Conservation (phyloP, 1,139 yeast genomes). For the Nakaseomyces sp. region DNA sequence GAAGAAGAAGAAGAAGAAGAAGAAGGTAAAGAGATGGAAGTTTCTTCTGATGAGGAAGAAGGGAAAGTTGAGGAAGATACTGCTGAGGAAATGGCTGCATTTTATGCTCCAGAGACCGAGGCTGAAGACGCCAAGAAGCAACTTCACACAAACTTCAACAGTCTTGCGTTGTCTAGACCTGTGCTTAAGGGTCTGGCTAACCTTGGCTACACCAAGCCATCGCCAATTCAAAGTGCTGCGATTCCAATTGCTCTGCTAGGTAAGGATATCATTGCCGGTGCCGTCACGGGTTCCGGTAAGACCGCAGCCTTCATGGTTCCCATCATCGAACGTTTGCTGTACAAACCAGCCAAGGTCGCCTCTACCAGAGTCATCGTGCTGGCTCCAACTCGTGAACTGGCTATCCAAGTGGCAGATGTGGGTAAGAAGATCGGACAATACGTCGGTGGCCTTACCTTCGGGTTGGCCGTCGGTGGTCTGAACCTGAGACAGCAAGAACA, state of each 20-base stretch:
- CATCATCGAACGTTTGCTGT: slow-evolving; percentile 80
- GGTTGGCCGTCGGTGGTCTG: slow-evolving; percentile 96
- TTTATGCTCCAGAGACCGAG: slow-evolving; percentile 52
- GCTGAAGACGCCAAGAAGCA: slow-evolving; percentile 38
- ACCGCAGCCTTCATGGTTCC: slow-evolving; percentile 98
- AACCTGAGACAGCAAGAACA: slow-evolving; percentile 92
- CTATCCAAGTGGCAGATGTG: slow-evolving; percentile 91
- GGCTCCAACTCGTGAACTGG: slow-evolving; percentile 96
- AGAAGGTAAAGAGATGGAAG: slow-evolving; percentile 27
- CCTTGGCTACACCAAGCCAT: slow-evolving; percentile 75
- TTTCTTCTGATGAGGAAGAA: slow-evolving; percentile 31
- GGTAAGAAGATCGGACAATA: slow-evolving; percentile 77
- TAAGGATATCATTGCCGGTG: slow-evolving; percentile 97
- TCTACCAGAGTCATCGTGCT: slow-evolving; percentile 84
- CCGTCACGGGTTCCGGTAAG: slow-evolving; percentile 98
- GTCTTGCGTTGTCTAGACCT: slow-evolving; percentile 81
- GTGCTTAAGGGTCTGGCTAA: slow-evolving; percentile 72
- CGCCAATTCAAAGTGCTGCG: slow-evolving; percentile 89
- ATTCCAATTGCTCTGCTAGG: slow-evolving; percentile 91
- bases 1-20: slow-evolving; percentile 29
- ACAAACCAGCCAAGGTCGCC: slow-evolving; percentile 76
- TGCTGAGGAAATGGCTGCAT: slow-evolving; percentile 62
- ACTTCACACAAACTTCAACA: slow-evolving; percentile 58
- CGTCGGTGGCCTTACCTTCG: slow-evolving; percentile 68
- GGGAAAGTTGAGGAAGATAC: slow-evolving; percentile 47